Base-by-base conservation (phyloP, 2,329 filamentous ascomycete species). In the Neonectria hederae region DNA sequence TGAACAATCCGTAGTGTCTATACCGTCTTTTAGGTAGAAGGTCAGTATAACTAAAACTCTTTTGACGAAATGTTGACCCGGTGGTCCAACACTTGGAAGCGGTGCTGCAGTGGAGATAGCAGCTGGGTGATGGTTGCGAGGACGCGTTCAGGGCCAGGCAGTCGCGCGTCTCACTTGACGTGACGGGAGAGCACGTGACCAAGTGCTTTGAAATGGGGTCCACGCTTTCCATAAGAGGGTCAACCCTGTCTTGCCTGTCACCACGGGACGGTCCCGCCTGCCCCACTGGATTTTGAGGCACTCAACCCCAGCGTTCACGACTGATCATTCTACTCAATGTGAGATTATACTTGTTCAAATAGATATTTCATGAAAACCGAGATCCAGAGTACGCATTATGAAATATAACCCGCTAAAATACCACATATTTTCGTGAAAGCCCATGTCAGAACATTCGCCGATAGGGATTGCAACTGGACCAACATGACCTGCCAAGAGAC, bases 151-250 rank as follows among this genome's bases (percentile, higher is more conserved):
- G 64, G 61, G 9, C 60, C 45, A 68, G 70, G 67, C 69, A 68
- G 62, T 69, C 63, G 70, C 72, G 72, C 63, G 53, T 68, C 59
- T n/a, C 32, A 49, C 54, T 42, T 43, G 56, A 49, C 22, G 64
- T 68, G 66, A 76, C 75, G 66, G 75, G 75, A 73, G 68, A 75
- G 45, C 75, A 76, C 75, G 75, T 76, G 75, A 74, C 55, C 14
- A 19, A 10, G 51, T 57, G 40, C 32, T 57, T 58, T 22, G 43
- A 49, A 52, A 57, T 62, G 32, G 56, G 58, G 19, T 46, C 66
- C 57, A 65, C 57, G 55, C 17, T 43, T 40, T 55, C 17, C n/a
- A n/a, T n/a, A n/a, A 21, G 13, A 5, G 32, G 30, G 48, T 46
- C 38, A 46, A 28, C 24, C 19, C 40, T 38, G n/a, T n/a, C n/a